Base-by-base conservation (phyloP, 495 filamentous ascomycete genomes). In the Penicillium salamii region DNA sequence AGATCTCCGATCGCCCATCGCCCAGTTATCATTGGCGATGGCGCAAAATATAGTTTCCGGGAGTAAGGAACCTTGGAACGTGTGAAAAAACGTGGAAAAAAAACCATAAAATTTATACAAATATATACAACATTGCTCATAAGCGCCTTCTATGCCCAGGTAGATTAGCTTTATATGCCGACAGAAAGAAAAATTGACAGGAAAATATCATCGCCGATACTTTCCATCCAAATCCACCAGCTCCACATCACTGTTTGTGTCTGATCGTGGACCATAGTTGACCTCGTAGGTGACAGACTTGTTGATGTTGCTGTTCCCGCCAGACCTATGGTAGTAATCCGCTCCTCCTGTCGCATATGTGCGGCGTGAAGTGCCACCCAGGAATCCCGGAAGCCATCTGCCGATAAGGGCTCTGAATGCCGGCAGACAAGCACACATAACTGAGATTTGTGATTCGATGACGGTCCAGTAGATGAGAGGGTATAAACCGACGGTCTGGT, bases 371-470 rank as follows among this genome's bases (percentile, higher is more conserved):
- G 52, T 49, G 5, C 52, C 33, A 1, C 33, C 56, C 13, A 59
- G 3, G n/a, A 52, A 12, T 1, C 7, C n/a, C 1, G 56, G 56
- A 23, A 49, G 48, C 17, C 21, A 59, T 9, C 41, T 46, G 2
- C 36, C 53, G 34, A 46, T 13, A 7, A 60, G 24, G 6, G 57
- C 57, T 35, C 57, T 34, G 33, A 41, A 57, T 31, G 57, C 49
- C 26, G 66, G 66, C 0, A 69, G 37, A 37, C 66, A 69, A 29
- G 64, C 64, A 36, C 63, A 67, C 33, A 67, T 24, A 11, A 69
- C 39, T 18, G 63, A 51, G 38, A 69, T 65, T 29, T 69, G 59
- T 18, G 42, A 47, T 39, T 69, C 66, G 42, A 69, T 62, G 40
- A 65, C 52, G 1, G 63, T 63, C 66, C 66, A 69, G 52, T 62